phyloP scores from a whole-genome alignment of 2,329 filamentous ascomycete species.

The Pseudogymnoascus sp. region DNA sequence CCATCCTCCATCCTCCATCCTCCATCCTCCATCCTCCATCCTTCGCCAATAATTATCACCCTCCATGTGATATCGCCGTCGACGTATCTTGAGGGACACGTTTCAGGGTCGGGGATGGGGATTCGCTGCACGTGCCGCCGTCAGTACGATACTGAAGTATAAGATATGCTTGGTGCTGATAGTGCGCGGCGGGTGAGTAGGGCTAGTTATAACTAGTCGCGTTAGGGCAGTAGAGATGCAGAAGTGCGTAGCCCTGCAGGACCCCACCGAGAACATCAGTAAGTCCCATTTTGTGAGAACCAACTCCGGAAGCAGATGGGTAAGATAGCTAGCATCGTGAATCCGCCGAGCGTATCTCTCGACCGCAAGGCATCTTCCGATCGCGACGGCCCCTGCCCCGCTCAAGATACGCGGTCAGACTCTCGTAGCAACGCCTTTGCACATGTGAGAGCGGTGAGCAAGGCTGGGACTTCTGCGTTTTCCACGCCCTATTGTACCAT shows the following conservation, averaged over 20 bases:
- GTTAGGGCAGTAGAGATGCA: neutral
- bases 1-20: neutral
- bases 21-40: neutral
- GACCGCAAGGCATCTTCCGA: neutral
- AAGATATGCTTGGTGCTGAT: neutral
- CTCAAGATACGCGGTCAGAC: neutral
- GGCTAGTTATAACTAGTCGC: neutral
- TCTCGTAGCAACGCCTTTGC: neutral
- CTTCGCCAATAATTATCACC: neutral
- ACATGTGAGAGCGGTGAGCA: neutral
- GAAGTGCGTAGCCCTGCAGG: neutral
- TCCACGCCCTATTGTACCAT: neutral
- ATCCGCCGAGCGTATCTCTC: neutral
- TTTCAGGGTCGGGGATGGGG: neutral
- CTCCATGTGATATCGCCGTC: neutral
- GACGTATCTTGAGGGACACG: neutral
- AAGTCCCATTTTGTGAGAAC: neutral
- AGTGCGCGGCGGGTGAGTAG: neutral
- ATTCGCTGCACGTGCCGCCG: neutral
- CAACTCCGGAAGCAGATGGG: neutral
- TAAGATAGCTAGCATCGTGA: neutral
- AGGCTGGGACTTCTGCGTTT: neutral
- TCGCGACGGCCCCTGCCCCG: neutral
- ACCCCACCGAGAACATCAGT: neutral
- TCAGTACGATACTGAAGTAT: neutral